These are phyloP conservation scores for Tilletiopsis washingtonensis DNA, from an alignment of 1,284 basidiomycete genomes.

Conservation along the genomic window DNA sequence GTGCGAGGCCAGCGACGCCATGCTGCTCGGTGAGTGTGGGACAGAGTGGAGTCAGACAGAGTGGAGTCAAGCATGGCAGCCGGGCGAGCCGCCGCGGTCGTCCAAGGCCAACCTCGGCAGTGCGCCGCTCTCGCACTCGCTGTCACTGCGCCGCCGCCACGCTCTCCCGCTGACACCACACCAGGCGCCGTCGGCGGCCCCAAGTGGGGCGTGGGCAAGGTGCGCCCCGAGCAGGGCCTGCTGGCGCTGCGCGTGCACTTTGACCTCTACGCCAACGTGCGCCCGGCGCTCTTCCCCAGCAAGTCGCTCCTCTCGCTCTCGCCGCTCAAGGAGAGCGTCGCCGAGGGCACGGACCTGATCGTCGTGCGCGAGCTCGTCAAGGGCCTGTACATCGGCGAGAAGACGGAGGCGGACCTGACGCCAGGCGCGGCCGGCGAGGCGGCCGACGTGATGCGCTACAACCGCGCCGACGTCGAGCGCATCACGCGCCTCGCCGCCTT, in stretches of 20 bases:
- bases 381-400: constrained; percentile 70
- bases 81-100: too few species aligned
- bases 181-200: constrained; percentile 91
- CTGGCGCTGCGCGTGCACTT: constrained; percentile 85
- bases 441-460: constrained; percentile 69
- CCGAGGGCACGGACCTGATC: constrained; percentile 80
- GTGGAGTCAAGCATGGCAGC: too few species aligned
- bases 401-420: constrained; percentile 64
- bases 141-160: too few species aligned
- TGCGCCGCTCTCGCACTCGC: too few species aligned
- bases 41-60: too few species aligned
- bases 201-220: constrained; percentile 87
- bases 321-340: constrained; percentile 84
- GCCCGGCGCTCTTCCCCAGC: constrained; percentile 89
- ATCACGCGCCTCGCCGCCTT: constrained; percentile 93
- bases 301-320: constrained; percentile 79
- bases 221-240: constrained; percentile 91
- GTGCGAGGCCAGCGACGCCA: constrained; percentile 44
- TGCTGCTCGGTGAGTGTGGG: constrained; percentile 35
- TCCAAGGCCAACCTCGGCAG: too few species aligned
- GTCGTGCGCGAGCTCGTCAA: constrained; percentile 78
- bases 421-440: constrained; percentile 37
- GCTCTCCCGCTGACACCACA: too few species aligned
- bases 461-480: constrained; percentile 78
- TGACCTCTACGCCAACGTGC: constrained; percentile 94